phyloP scores from a whole-genome alignment of 2,329 filamentous ascomycete species.

The Diaporthe longicolla region DNA sequence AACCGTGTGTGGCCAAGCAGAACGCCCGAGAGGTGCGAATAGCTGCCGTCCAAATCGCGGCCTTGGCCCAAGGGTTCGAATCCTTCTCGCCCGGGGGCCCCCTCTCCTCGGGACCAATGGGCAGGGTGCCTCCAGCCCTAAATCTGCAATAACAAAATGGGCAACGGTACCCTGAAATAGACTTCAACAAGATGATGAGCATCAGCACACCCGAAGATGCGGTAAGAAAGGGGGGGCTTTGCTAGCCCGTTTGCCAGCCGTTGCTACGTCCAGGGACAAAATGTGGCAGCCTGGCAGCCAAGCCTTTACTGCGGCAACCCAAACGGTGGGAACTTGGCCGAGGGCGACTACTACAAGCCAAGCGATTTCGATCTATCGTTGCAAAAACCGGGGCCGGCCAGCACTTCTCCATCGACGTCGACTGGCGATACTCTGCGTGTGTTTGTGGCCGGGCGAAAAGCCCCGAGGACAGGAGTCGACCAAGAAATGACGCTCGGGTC shows the following conservation, averaged over 20 bases:
- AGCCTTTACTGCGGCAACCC: slow-evolving; percentile 14
- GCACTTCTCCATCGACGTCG: neutral
- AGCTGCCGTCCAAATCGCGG: slow-evolving; percentile 22
- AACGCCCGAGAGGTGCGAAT: slow-evolving; percentile 22
- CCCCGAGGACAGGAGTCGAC: neutral
- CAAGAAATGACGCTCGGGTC: slow-evolving; percentile 28
- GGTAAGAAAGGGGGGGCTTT: slow-evolving; percentile 39
- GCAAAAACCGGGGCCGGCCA: neutral
- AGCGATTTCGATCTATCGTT: neutral
- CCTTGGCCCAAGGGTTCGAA: slow-evolving; percentile 29
- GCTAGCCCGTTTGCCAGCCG: slow-evolving; percentile 13
- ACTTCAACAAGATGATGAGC: slow-evolving; percentile 35
- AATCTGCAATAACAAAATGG: slow-evolving; percentile 32
- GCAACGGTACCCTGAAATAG: slow-evolving; percentile 27
- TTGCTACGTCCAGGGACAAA: slow-evolving; percentile 17
- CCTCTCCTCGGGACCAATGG: slow-evolving; percentile 9
- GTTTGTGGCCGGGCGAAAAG: neutral
- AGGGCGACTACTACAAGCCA: slow-evolving; percentile 18
- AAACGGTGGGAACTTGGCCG: slow-evolving; percentile 22
- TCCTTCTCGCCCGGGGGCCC: slow-evolving; percentile 17
- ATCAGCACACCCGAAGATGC: slow-evolving; percentile 35
- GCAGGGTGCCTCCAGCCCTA: slow-evolving; percentile 21
- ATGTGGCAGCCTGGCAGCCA: slow-evolving; percentile 22
- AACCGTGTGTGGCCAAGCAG: slow-evolving; percentile 17
- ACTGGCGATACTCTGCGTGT: neutral